Evolutionary conservation across 2,329 filamentous ascomycete species (phyloP), one percentile per base, ranked within the genome.

Genomic region (Ophiostoma piceae): DNA sequence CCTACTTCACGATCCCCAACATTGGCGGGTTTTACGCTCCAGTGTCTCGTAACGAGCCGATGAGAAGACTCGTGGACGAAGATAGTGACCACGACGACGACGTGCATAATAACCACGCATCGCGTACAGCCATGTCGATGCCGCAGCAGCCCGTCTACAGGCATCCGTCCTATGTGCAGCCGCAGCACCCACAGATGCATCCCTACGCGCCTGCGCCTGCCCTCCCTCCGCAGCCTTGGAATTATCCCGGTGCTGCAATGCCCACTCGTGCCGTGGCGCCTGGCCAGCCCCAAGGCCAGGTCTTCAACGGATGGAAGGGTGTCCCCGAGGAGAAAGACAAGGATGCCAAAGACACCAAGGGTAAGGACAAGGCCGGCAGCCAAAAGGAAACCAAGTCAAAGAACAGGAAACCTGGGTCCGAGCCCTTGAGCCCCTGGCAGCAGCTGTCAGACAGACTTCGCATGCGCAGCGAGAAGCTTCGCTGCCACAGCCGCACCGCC

Each of bases 21-120:
- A 26, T 69, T 8, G 68, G 68, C 4, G 68, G 70, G 1, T 71
- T 71, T 41, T 71, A 71, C 14, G 70, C 69, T 14, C 67, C 69
- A 11, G 66, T 71, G 62, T 67, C 68, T 2, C 57, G 54, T 1
- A 60, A 68, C 3, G 67, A 68, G 11, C 39, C 41, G 4, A 32
- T 11, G 32, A 35, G 19, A 66, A n/a, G 41, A n/a, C 19, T 19
- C 19, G 47, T 43, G 3, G 35, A 22, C n/a, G 35, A 22, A n/a
- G 41, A 29, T 37, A 66, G 54, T 9, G 47, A 22, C 35, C 6
- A 22, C 62, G 32, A 39, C 62, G 57, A 62, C 8, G 6, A 51
- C 47, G 47, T 8, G 4, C 12, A 41, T 3, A 57, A 57, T 3
- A 22, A 57, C n/a, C 9, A 22, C 9, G 3, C n/a, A 3, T 29